Conservation (phyloP, 352 stramenopile genomes). For the Phytopythium aichiense region DNA sequence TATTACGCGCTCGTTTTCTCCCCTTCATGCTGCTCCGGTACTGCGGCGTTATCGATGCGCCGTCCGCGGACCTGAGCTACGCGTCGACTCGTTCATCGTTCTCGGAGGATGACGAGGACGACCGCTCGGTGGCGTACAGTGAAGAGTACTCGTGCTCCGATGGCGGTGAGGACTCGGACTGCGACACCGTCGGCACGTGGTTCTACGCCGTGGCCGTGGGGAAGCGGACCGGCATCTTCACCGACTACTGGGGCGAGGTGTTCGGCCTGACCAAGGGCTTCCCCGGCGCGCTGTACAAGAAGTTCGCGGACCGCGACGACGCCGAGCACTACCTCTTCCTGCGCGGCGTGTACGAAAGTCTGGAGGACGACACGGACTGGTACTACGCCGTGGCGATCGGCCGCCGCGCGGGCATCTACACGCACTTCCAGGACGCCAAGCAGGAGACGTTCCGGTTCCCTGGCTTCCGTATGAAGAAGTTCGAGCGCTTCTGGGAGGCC, state of each 20-base stretch:
- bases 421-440: constrained; percentile 32
- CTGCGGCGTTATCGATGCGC: neutral
- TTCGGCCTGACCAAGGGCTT: neutral
- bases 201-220: constrained; percentile 14
- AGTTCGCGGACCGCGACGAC: constrained; percentile 2
- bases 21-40: neutral
- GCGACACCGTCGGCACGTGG: neutral
- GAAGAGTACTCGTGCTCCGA: neutral
- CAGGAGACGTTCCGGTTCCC: constrained; percentile 38
- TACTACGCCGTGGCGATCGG: constrained; percentile 57
- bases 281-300: constrained; percentile 4
- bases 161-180: neutral
- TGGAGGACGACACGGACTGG: constrained; percentile 9
- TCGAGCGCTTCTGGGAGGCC: constrained; percentile 33
- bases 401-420: constrained; percentile 38
- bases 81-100: neutral
- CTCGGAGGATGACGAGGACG: neutral
- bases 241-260: neutral
- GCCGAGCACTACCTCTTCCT: neutral
- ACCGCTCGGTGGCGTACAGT: neutral
- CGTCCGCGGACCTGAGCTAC: neutral
- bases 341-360: neutral
- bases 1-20: neutral
- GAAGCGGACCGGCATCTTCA: constrained; percentile 8
- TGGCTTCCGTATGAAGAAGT: constrained; percentile 49